Conservation (phyloP, 1,284 basidiomycete species). For the Boletus nobilissimus region DNA sequence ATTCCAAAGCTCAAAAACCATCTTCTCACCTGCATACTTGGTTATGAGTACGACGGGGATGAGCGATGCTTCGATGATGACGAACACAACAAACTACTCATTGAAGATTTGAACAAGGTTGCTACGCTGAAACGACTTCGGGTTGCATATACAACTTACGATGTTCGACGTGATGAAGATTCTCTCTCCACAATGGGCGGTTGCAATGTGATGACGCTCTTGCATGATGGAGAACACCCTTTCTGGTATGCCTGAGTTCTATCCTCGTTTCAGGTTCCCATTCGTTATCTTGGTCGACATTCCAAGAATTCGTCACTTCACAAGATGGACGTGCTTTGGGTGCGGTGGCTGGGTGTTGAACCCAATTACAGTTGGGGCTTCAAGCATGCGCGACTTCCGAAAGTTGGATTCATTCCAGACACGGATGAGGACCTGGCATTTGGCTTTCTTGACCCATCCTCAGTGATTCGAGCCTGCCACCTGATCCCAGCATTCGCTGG, state of each 20-base stretch:
- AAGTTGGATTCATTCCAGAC: not conserved
- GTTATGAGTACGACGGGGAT: not conserved
- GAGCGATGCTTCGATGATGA: not conserved
- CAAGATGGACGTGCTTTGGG: not conserved
- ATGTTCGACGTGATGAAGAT: not conserved
- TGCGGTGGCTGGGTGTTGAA: not conserved
- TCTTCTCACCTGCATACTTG: not conserved
- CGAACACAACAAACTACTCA: too few relatives aligned
- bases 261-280: not conserved
- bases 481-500: conserved; percentile 9
- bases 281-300: not conserved
- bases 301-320: too few relatives aligned
- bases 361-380: not conserved
- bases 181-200: not conserved
- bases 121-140: not conserved
- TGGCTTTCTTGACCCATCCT: not conserved
- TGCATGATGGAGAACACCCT: not conserved
- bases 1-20: not conserved
- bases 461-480: not conserved
- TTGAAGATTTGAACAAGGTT: not conserved
- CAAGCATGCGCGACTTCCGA: not conserved
- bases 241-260: not conserved
- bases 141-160: not conserved
- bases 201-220: not conserved
- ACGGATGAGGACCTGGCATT: not conserved